A percentile compares a stretch with the other conserved stretches of the same genome.
Evolutionary conservation across 2,329 filamentous ascomycete genomes (phyloP).

Genomic region (Apiospora rasikravindrae): DNA sequence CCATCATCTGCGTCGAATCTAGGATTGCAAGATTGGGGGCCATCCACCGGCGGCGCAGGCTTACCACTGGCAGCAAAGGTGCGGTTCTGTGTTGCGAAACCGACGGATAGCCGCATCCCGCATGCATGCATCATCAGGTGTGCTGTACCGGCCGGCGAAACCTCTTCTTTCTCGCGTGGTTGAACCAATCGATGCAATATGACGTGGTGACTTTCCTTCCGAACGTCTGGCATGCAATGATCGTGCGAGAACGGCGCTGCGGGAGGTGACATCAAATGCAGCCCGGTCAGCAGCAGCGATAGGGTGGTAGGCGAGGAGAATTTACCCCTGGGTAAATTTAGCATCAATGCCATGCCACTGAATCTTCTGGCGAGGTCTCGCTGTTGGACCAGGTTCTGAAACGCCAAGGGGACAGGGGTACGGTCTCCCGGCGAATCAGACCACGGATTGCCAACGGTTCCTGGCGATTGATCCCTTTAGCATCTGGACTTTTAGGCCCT

Average conservation of each 20-base stretch:
- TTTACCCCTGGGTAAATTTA: not conserved
- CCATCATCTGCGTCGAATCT: too few species aligned
- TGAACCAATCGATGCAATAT: not conserved
- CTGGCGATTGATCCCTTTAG: not conserved
- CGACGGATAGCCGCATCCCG: not conserved
- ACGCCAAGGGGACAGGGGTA: not conserved
- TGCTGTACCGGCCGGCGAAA: not conserved
- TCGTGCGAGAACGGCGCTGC: not conserved
- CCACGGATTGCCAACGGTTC: not conserved
- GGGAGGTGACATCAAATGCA: slow-evolving; percentile 2
- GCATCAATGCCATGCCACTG: not conserved
- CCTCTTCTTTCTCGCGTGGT: not conserved
- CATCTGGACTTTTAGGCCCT: not conserved
- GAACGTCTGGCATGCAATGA: not conserved
- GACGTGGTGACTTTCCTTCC: not conserved
- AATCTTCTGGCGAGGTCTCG: not conserved
- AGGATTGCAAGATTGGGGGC: not conserved
- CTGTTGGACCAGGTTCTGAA: slow-evolving; percentile 2
- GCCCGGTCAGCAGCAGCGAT: not conserved
- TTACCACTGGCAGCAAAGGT: not conserved
- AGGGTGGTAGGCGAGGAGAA: not conserved
- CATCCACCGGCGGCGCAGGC: not conserved
- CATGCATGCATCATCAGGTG: not conserved
- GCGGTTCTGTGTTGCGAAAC: not conserved
- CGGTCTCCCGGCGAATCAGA: not conserved